phyloP scores from a whole-genome alignment of 2,329 filamentous ascomycete species.

The Neofusicoccum kwambonambiense region DNA sequence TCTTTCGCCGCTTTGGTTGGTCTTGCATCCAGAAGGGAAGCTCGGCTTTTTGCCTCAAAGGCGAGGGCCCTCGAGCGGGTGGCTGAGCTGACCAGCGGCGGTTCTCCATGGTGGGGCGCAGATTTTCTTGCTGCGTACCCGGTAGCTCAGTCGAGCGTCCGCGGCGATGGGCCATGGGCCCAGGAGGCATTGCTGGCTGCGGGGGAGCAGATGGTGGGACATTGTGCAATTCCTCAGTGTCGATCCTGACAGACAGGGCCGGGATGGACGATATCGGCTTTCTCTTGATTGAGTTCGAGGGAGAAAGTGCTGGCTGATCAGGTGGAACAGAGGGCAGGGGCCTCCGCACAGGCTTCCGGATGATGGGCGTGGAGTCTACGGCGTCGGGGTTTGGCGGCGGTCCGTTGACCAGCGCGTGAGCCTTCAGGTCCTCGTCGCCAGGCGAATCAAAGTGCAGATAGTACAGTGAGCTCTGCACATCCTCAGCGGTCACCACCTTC shows the following conservation, averaged over 20 bases:
- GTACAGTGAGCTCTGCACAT: constrained; percentile 85
- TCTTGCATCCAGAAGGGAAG: constrained; percentile 13
- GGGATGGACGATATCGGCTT: constrained; percentile 20
- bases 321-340: constrained; percentile 19
- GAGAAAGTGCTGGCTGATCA: background rate
- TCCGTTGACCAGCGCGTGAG: background rate
- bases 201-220: constrained; percentile 1
- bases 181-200: background rate
- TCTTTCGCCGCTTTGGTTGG: background rate
- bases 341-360: constrained; percentile 18
- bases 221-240: constrained; percentile 32
- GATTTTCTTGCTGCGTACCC: background rate
- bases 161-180: background rate
- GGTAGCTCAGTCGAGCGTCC: constrained; percentile 2
- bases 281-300: background rate
- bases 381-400: background rate
- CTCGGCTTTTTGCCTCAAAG: background rate
- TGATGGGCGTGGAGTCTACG: background rate
- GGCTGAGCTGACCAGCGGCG: constrained; percentile 16
- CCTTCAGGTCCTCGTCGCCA: constrained; percentile 39
- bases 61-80: background rate
- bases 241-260: constrained; percentile 27
- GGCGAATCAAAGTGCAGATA: constrained; percentile 78
- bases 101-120: background rate
- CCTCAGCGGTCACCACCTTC: constrained; percentile 84